Conservation (phyloP, 495 filamentous ascomycete genomes). For the Tuber calosporum region DNA sequence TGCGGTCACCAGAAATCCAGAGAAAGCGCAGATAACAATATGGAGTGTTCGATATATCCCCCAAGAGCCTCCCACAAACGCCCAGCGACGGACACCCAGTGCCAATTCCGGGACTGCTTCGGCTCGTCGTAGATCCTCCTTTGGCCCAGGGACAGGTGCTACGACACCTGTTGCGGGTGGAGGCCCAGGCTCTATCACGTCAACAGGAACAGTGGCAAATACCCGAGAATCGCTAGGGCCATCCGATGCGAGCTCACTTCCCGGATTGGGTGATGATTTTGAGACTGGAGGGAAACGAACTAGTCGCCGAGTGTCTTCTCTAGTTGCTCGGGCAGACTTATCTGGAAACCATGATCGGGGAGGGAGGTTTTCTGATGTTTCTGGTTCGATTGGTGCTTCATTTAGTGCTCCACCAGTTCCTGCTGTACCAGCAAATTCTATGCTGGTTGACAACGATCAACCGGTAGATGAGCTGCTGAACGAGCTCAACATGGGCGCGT, state of each 20-base stretch:
- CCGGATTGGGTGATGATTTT: slow-evolving; percentile 64
- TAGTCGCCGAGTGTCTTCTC: slow-evolving; percentile 81
- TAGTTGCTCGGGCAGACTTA: slow-evolving; percentile 83
- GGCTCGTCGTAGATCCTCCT: slow-evolving; percentile 65
- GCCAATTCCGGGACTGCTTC: slow-evolving; percentile 36
- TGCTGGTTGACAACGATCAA: slow-evolving; percentile 42
- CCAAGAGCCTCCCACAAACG: slow-evolving; percentile 38
- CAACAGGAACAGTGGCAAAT: slow-evolving; percentile 18
- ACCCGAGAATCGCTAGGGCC: slow-evolving; percentile 38
- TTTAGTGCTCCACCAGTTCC: slow-evolving; percentile 39
- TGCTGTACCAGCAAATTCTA: slow-evolving; percentile 32
- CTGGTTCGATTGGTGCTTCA: slow-evolving; percentile 45
- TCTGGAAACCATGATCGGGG: slow-evolving; percentile 57
- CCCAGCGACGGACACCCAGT: slow-evolving; percentile 36
- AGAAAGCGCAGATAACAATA: slow-evolving; percentile 44
- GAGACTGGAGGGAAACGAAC: slow-evolving; percentile 61
- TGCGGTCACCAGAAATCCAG: slow-evolving; percentile 72
- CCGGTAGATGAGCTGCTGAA: slow-evolving; percentile 65
- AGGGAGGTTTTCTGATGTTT: slow-evolving; percentile 68
- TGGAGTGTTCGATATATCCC: slow-evolving; percentile 42
- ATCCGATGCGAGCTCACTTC: slow-evolving; percentile 48
- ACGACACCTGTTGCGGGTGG: slow-evolving; percentile 63
- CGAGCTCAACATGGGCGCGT: slow-evolving; percentile 54
- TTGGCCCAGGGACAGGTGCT: slow-evolving; percentile 68
- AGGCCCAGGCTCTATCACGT: slow-evolving; percentile 42